Base-by-base conservation (phyloP, 2,329 filamentous ascomycete species). In the Aureobasidium leucospermi region DNA sequence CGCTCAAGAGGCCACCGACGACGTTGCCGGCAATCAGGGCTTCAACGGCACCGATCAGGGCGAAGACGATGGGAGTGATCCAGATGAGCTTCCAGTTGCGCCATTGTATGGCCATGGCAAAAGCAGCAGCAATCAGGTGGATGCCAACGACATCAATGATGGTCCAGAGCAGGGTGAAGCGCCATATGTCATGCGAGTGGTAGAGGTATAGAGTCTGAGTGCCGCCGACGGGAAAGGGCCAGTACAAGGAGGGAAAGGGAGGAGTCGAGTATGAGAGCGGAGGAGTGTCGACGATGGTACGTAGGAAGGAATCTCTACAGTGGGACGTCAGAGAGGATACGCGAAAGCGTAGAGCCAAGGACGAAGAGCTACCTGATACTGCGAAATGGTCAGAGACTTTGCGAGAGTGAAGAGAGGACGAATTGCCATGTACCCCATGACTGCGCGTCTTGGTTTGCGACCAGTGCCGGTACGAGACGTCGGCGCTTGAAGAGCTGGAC, bases 91-190 rank as follows among this genome's bases (percentile, higher is more conserved):
- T 79, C 78, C 78, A 80, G 60, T 78, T 79, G 55, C 74, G 70
- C 71, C 72, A 83, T 72, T 94, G 89, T 67, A 91, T 85, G 45
- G 83, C 76, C 65, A 91, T 79, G 2, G 90, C 89, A 69, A 90
- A 88, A 11, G 80, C 75, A 0, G 87, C 85, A 2, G 87, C 88
- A 36, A 85, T 80, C 16, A 92, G 68, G 71, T 96, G 90, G 63
- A 92, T 88, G 19, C 84, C 79, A 36, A 82, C 85, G 67, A 89
- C 93, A 65, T 90, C 83, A 32, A 96, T 84, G 39, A 95, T 74
- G 0, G 90, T 96, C 91, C 91, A 96, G 69, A 86, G 82, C 15
- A 94, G 75, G 1, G 90, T 96, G 73, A 94, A 96, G 64, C 87
- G 86, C 86, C 90, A 93, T 59, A 95, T 89, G 69, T 96, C 90